phyloP scores from a whole-genome alignment of 345 rosid species.

The Gossypium mustelinum region DNA sequence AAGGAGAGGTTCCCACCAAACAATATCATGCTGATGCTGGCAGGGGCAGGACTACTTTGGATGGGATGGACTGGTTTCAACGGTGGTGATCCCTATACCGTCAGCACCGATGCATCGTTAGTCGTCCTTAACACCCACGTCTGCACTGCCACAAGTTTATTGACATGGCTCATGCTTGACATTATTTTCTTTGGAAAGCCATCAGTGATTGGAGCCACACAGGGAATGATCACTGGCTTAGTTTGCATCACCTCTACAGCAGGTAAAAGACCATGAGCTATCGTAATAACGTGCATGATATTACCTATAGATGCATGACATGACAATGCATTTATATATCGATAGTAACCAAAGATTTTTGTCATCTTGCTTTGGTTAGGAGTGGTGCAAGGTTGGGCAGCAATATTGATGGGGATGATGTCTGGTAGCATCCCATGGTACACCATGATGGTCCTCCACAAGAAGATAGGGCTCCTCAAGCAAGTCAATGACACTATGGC shows the following conservation, averaged over 20 bases:
- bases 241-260: conserved; percentile 65
- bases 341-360: not conserved
- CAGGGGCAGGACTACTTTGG: conserved; percentile 68
- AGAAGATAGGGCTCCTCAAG: conserved; percentile 50
- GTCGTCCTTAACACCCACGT: conserved; percentile 73
- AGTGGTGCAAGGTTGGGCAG: conserved; percentile 77
- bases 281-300: not conserved
- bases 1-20: conserved; percentile 65
- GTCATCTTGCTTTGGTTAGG: conserved; percentile 24
- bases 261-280: conserved; percentile 23
- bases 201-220: conserved; percentile 59
- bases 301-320: not conserved
- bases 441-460: conserved; percentile 74
- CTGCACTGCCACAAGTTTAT: conserved; percentile 67
- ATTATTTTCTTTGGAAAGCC: conserved; percentile 63
- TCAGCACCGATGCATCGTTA: conserved; percentile 49
- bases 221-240: conserved; percentile 63
- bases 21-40: conserved; percentile 61
- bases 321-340: not conserved
- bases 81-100: conserved; percentile 59
- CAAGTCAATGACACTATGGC: conserved; percentile 69
- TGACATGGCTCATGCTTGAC: conserved; percentile 65
- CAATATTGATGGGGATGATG: conserved; percentile 54
- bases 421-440: conserved; percentile 76
- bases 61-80: conserved; percentile 78